phyloP scores from a whole-genome alignment of 2,329 filamentous ascomycete genomes.

The Penicillium sp. region DNA sequence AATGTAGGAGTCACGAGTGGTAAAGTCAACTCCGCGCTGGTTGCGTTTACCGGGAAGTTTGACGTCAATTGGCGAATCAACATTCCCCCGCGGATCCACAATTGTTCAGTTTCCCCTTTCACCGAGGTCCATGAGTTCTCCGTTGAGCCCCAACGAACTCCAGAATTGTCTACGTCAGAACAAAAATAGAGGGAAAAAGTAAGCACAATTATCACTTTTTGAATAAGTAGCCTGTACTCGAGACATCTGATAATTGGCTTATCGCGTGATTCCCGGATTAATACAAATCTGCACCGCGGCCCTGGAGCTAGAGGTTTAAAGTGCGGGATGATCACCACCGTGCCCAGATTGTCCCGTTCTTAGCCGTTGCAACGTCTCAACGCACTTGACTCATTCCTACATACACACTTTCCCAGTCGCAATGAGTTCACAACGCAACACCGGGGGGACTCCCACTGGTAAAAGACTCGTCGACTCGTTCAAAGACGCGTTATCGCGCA shows the following conservation, averaged over 20 bases:
- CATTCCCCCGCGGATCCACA: constrained; percentile 4
- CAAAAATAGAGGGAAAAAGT: neutral
- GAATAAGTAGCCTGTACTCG: neutral
- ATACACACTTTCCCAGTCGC: neutral
- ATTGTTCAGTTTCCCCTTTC: constrained; percentile 3
- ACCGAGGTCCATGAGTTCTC: constrained; percentile 17
- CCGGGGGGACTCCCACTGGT: neutral
- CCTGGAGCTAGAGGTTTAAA: constrained; percentile 10
- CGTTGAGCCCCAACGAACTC: constrained; percentile 15
- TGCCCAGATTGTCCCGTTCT: neutral
- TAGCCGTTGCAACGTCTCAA: neutral
- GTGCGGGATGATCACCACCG: constrained; percentile 13
- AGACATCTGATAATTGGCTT: neutral
- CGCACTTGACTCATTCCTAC: neutral
- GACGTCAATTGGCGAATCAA: constrained; percentile 16
- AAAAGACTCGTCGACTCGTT: constrained; percentile 32
- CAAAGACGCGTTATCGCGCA: constrained; percentile 35
- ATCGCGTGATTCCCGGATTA: constrained; percentile 3
- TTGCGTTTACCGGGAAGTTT: constrained; percentile 8
- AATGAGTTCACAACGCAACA: neutral
- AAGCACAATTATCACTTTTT: neutral
- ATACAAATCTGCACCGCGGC: neutral
- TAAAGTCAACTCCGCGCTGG: neutral
- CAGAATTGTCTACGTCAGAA: neutral
- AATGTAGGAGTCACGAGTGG: neutral